Evolutionary conservation across 192 early-diverging fungal genomes (phyloP).

Genomic region (Coemansia sp.): DNA sequence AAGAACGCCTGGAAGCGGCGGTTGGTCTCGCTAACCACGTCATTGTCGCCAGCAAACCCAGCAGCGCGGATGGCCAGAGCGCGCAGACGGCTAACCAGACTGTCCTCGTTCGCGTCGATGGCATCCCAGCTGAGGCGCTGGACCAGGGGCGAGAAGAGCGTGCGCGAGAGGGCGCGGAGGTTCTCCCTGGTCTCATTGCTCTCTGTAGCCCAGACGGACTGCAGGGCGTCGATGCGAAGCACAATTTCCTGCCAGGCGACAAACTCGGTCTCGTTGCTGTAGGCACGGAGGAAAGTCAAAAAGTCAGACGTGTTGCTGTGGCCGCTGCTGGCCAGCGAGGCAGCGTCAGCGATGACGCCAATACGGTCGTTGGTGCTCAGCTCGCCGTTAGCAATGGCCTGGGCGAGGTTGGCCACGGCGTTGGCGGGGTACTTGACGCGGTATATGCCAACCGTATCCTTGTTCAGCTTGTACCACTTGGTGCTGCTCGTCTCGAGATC

Average conservation of each 20-base stretch:
- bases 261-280: conserved; percentile 78
- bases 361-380: conserved; percentile 80
- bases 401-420: conserved; percentile 59
- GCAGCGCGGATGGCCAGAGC: conserved; percentile 74
- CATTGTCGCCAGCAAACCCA: conserved; percentile 67
- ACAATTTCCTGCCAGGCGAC: conserved; percentile 76
- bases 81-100: conserved; percentile 74
- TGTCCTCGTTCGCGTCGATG: conserved; percentile 64
- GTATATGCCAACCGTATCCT: conserved; percentile 79
- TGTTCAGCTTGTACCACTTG: conserved; percentile 86
- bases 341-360: conserved; percentile 83
- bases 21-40: conserved; percentile 66
- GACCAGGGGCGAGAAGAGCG: conserved; percentile 76
- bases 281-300: conserved; percentile 75
- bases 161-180: conserved; percentile 68
- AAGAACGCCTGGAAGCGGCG: conserved; percentile 71
- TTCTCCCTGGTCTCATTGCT: conserved; percentile 62
- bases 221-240: conserved; percentile 60
- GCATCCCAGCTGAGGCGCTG: conserved; percentile 80
- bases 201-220: conserved; percentile 70
- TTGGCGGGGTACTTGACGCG: conserved; percentile 76
- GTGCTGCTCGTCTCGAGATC: conserved; percentile 58
- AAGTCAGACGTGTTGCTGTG: conserved; percentile 73
- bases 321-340: conserved; percentile 80
- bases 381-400: conserved; percentile 59